Percentiles rank a stretch among this genome's conserved stretches.
Conservation (phyloP, 768 basidiomycete genomes). For the Amanita phalloides region DNA sequence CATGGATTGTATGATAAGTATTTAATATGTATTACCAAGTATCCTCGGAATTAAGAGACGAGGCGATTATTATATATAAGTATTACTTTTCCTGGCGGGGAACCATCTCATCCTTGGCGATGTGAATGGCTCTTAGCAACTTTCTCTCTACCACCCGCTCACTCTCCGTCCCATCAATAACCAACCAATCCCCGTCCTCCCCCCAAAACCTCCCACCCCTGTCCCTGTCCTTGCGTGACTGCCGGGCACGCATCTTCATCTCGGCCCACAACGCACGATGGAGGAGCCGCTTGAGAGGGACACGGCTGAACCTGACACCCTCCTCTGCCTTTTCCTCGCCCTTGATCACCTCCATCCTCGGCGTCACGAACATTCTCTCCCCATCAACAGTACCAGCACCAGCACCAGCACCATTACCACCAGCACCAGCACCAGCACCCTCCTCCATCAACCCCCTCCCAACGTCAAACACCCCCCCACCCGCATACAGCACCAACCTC, state of each 20-base stretch:
- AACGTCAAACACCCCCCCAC: background rate
- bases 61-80: too few species aligned
- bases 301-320: conserved; percentile 1
- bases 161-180: too few species aligned
- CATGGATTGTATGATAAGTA: background rate
- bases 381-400: too few species aligned
- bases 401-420: too few species aligned
- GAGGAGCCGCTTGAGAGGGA: conserved; percentile 9
- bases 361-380: conserved; percentile 2
- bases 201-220: too few species aligned
- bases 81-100: too few species aligned
- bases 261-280: conserved; percentile 9
- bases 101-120: background rate
- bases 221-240: background rate
- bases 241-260: background rate
- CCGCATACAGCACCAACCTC: conserved; percentile 6
- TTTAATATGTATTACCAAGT: background rate
- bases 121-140: background rate
- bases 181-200: background rate
- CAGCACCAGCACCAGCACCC: background rate
- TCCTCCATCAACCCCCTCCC: background rate
- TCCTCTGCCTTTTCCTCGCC: conserved; percentile 6
- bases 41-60: too few species aligned
- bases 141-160: background rate
- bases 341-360: conserved; percentile 10